Evolutionary conservation across 2,329 filamentous ascomycete species (phyloP).

Genomic region (Alternaria novae-zelandiae): DNA sequence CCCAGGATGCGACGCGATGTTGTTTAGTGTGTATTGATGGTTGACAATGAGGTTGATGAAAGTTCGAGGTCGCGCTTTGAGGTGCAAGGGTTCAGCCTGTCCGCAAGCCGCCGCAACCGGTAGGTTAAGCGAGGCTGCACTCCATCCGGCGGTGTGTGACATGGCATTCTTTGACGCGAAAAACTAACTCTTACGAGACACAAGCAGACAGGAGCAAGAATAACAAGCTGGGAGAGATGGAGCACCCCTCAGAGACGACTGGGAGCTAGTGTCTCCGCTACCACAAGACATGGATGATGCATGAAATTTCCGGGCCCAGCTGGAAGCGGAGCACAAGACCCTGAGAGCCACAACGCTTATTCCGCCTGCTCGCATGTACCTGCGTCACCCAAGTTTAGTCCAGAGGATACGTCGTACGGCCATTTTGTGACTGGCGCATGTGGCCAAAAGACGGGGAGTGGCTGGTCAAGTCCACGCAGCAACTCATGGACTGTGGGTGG

Average conservation of each 20-base stretch:
- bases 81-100: constrained; percentile 19
- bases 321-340: constrained; percentile 18
- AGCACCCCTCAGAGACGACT: not conserved
- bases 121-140: constrained; percentile 14
- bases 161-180: constrained; percentile 17
- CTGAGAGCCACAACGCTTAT: constrained; percentile 16
- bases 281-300: constrained; percentile 20
- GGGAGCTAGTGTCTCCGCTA: constrained; percentile 11
- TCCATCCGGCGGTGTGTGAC: constrained; percentile 19
- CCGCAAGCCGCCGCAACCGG: constrained; percentile 20
- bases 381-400: constrained; percentile 11
- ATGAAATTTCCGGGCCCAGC: constrained; percentile 20
- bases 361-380: constrained; percentile 15
- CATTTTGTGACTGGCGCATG: not conserved
- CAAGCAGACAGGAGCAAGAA: not conserved
- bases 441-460: not conserved
- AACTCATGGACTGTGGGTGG: not conserved
- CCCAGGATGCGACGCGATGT: constrained; percentile 3
- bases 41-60: constrained; percentile 18
- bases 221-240: not conserved
- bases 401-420: not conserved
- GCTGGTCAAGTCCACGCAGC: not conserved
- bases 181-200: not conserved
- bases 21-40: constrained; percentile 13
- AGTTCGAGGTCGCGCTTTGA: constrained; percentile 25